These are phyloP conservation scores for Gynochthodes officinalis DNA, from an alignment of 257 asterid species.

Conservation along the genomic window DNA sequence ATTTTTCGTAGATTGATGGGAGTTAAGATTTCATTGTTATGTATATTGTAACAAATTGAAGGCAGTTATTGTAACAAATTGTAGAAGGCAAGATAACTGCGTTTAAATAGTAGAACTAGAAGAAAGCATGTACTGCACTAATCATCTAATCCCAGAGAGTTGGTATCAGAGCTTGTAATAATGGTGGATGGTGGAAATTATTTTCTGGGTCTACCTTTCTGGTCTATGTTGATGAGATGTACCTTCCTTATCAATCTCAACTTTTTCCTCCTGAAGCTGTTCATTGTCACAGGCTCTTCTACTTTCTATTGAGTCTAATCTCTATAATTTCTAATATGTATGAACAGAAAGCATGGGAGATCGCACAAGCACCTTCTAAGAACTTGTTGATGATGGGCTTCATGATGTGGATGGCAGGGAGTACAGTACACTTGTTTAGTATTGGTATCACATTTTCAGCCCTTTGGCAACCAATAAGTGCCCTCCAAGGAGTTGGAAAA, in stretches of 20 bases:
- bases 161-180: neutral
- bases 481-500: constrained; percentile 93
- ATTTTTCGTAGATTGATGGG: too few relatives aligned
- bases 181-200: neutral
- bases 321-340: neutral
- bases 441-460: constrained; percentile 97
- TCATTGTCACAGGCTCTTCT: neutral
- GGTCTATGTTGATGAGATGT: too few relatives aligned
- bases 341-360: constrained; percentile 97
- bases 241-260: neutral
- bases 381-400: constrained; percentile 94
- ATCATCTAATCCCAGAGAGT: neutral
- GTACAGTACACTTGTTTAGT: constrained; percentile 94
- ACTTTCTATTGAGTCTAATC: neutral
- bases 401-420: constrained; percentile 99
- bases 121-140: neutral
- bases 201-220: neutral
- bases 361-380: constrained; percentile 94
- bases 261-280: neutral
- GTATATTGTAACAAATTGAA: too few relatives aligned
- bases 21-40: too few relatives aligned
- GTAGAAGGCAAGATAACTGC: neutral
- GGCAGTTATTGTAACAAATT: too few relatives aligned
- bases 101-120: neutral
- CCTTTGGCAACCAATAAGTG: constrained; percentile 91